These are phyloP conservation scores for Wickerhamomyces sp. DNA, from an alignment of 1,139 yeast genomes.

Conservation along the genomic window DNA sequence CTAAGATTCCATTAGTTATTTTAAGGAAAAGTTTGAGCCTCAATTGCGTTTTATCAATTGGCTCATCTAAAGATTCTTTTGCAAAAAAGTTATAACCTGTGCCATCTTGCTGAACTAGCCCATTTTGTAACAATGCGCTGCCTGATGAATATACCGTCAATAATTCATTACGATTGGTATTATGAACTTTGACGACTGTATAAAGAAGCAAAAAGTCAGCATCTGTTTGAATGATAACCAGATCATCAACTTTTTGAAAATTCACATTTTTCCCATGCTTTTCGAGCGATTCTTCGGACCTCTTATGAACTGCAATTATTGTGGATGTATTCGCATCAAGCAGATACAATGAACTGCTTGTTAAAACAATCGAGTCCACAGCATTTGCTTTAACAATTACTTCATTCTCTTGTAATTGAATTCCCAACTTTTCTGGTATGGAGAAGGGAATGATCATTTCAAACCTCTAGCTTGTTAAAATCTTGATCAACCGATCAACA, in stretches of 20 bases:
- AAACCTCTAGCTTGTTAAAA: too few relatives aligned
- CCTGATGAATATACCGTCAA: conserved; percentile 34
- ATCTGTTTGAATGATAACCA: conserved; percentile 30
- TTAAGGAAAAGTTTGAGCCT: conserved; percentile 41
- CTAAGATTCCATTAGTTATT: conserved; percentile 37
- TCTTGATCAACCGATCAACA: too few relatives aligned
- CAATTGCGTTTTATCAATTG: conserved; percentile 30
- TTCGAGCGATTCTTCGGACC: conserved; percentile 31
- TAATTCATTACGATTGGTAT: conserved; percentile 31
- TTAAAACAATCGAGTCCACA: not conserved
- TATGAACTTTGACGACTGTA: conserved; percentile 18
- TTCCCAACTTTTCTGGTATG: not conserved
- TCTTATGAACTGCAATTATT: conserved; percentile 29
- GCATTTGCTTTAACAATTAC: not conserved
- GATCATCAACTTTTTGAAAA: conserved; percentile 25
- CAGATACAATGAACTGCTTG: conserved; percentile 25
- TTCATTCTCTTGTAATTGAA: not conserved
- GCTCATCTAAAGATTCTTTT: conserved; percentile 25
- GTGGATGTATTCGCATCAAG: conserved; percentile 29
- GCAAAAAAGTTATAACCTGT: conserved; percentile 24
- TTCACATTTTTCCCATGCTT: conserved; percentile 30
- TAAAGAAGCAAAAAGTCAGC: conserved; percentile 31
- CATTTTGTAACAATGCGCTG: conserved; percentile 43
- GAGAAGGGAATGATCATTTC: not conserved
- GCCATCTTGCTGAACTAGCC: conserved; percentile 31